These are phyloP conservation scores for Calcarisporium arbuscula DNA, from an alignment of 2,329 filamentous ascomycete genomes.

Conservation along the genomic window DNA sequence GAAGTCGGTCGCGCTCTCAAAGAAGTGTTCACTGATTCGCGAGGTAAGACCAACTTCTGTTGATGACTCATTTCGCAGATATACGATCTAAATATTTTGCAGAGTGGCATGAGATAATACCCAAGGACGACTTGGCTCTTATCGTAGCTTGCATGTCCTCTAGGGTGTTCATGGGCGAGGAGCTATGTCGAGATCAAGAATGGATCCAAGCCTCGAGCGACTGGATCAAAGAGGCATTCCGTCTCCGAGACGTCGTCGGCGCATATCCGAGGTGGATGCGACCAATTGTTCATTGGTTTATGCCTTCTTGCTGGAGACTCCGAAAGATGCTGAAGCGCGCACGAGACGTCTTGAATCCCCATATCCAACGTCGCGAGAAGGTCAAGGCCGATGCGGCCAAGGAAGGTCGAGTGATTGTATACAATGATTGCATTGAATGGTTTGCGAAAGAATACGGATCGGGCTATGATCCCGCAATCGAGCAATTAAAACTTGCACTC, in stretches of 20 bases:
- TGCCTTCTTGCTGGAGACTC: slow-evolving; percentile 9
- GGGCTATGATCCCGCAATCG: slow-evolving; percentile 7
- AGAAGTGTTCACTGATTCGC: neutral
- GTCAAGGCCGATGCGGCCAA: slow-evolving; percentile 7
- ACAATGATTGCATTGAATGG: slow-evolving; percentile 17
- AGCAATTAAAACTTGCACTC: slow-evolving; percentile 14
- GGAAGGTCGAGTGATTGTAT: slow-evolving; percentile 1
- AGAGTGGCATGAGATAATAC: slow-evolving; percentile 12
- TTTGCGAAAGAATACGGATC: slow-evolving; percentile 4
- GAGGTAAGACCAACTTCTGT: neutral
- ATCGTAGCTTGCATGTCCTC: slow-evolving; percentile 13
- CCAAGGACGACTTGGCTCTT: slow-evolving; percentile 4
- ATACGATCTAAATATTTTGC: neutral
- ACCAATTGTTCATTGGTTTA: slow-evolving; percentile 12
- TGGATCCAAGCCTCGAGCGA: slow-evolving; percentile 12
- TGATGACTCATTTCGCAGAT: neutral
- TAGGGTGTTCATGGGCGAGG: slow-evolving; percentile 14
- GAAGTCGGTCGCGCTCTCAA: neutral
- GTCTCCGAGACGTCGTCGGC: slow-evolving; percentile 2
- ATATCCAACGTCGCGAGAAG: slow-evolving; percentile 9
- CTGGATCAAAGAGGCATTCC: slow-evolving; percentile 6
- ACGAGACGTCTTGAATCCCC: slow-evolving; percentile 5
- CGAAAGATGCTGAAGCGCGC: slow-evolving; percentile 7
- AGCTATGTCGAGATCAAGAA: slow-evolving; percentile 13
- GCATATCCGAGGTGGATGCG: slow-evolving; percentile 12